phyloP scores from a whole-genome alignment of 2,329 filamentous ascomycete species.

The Fusarium oxysporum region DNA sequence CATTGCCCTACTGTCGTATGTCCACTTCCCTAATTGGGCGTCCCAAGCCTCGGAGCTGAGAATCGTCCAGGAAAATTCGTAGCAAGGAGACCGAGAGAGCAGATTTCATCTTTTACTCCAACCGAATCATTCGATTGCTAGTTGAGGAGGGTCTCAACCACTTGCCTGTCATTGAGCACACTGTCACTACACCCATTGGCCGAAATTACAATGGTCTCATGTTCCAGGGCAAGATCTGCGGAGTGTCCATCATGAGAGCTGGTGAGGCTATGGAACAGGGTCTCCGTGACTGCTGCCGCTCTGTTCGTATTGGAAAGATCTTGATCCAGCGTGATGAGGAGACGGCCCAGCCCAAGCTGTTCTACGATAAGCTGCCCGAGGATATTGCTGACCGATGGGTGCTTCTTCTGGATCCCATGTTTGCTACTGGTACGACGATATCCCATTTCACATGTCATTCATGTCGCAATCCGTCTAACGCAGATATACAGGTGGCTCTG shows the following conservation, averaged over 20 bases:
- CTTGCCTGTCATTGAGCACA: constrained; percentile 88
- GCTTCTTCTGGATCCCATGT: constrained; percentile 96
- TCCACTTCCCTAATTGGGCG: constrained; percentile 45
- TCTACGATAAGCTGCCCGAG: constrained; percentile 96
- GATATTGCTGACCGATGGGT: constrained; percentile 96
- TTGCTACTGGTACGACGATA: constrained; percentile 80
- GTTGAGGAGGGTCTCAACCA: constrained; percentile 98
- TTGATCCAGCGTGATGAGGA: constrained; percentile 98
- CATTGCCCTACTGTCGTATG: constrained; percentile 96
- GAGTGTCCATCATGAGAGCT: constrained; percentile 97
- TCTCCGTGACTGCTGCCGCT: constrained; percentile 93
- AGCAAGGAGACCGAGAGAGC: constrained; percentile 90
- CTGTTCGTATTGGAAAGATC: constrained; percentile 98
- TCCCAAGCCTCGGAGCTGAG: constrained; percentile 38
- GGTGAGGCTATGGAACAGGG: constrained; percentile 99
- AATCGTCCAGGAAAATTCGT: constrained; percentile 84
- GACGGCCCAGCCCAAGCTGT: constrained; percentile 89
- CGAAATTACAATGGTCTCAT: constrained; percentile 89
- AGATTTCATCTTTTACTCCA: constrained; percentile 99
- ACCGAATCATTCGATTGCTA: constrained; percentile 94
- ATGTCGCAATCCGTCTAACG: constrained; percentile 16
- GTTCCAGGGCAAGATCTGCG: constrained; percentile 98
- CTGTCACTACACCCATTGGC: constrained; percentile 91
- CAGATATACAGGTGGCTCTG: constrained; percentile 78
- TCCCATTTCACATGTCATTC: constrained; percentile 1